These are phyloP conservation scores for Carex arenaria DNA, from an alignment of 202 grass and related monocot species.

Conservation along the genomic window DNA sequence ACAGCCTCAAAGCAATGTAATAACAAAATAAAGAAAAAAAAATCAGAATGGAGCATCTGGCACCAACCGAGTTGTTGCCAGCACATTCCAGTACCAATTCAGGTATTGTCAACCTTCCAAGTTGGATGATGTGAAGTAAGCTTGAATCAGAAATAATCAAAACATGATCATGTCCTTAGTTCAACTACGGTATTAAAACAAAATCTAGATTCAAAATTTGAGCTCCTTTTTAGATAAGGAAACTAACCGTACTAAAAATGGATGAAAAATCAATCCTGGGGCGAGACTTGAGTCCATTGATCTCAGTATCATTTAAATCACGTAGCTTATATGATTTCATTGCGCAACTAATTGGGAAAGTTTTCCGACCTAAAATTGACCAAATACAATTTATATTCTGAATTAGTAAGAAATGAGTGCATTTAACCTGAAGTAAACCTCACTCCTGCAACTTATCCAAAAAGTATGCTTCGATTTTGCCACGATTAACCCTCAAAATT, in stretches of 20 bases:
- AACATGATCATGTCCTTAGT: neutral
- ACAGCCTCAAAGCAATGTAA: neutral
- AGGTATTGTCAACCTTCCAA: neutral
- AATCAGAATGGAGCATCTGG: neutral
- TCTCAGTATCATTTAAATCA: constrained; percentile 52
- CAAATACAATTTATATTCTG: neutral
- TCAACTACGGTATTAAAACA: neutral
- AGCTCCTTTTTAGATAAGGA: neutral
- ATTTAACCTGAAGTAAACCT: neutral
- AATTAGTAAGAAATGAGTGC: neutral
- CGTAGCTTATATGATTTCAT: constrained; percentile 90
- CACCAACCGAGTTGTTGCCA: neutral
- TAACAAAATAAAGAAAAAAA: neutral
- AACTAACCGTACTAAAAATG: constrained; percentile 69
- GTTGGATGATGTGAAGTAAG: neutral
- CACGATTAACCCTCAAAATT: neutral
- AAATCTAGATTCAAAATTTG: constrained; percentile 1
- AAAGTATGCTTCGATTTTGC: neutral
- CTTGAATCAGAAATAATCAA: neutral
- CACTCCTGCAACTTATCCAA: neutral
- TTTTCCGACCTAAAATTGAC: constrained; percentile 40
- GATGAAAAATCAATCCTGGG: constrained; percentile 90
- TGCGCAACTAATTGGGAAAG: constrained; percentile 24
- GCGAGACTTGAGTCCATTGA: constrained; percentile 64
- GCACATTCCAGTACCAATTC: neutral